A percentile compares a stretch with the other conserved stretches of the same genome.
Evolutionary conservation across 345 rosid genomes (phyloP).

Genomic region (Stellera chamaejasme): DNA sequence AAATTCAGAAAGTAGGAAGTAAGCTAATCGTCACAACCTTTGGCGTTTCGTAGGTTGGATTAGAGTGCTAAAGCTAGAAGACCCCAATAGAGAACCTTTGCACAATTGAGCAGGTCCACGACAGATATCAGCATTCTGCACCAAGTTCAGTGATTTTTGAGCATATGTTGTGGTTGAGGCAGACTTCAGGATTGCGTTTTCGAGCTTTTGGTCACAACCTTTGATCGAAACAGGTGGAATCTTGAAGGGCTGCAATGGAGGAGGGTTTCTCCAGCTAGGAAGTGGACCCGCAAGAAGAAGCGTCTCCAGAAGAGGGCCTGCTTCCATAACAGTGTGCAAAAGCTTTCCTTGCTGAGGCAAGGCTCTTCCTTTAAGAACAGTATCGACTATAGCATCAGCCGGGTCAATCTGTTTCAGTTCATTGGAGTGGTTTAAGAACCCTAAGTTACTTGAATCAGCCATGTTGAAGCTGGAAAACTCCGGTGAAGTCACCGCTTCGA

Average conservation of each 20-base stretch:
- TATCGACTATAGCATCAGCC: slow-evolving; percentile 34
- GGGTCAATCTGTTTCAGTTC: slow-evolving; percentile 29
- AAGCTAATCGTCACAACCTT: slow-evolving; percentile 36
- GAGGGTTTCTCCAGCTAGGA: slow-evolving; percentile 96
- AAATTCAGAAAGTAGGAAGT: slow-evolving; percentile 9
- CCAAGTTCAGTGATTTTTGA: slow-evolving; percentile 12
- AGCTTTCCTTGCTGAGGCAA: slow-evolving; percentile 74
- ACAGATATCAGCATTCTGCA: slow-evolving; percentile 15
- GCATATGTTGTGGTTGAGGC: slow-evolving; percentile 3
- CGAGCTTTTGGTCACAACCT: slow-evolving; percentile 11
- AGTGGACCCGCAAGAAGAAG: slow-evolving; percentile 86
- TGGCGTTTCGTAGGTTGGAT: slow-evolving; percentile 47
- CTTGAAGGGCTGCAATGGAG: slow-evolving; percentile 53
- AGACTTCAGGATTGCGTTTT: slow-evolving; percentile 11
- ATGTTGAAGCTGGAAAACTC: slow-evolving; percentile 52
- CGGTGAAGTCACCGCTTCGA: slow-evolving; percentile 67
- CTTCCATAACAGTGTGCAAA: slow-evolving; percentile 54
- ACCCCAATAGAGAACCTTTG: slow-evolving; percentile 45
- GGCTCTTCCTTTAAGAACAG: slow-evolving; percentile 36
- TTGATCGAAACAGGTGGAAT: slow-evolving; percentile 46
- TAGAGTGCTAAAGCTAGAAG: slow-evolving; percentile 20
- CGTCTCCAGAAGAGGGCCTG: slow-evolving; percentile 76
- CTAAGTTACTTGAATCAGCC: slow-evolving; percentile 29
- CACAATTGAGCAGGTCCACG: slow-evolving; percentile 31
- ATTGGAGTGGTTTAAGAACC: slow-evolving; percentile 18